Evolutionary conservation across 495 filamentous ascomycete species (phyloP), one percentile per base, ranked within the genome.

Genomic region (Penicillium dipodomyicola): DNA sequence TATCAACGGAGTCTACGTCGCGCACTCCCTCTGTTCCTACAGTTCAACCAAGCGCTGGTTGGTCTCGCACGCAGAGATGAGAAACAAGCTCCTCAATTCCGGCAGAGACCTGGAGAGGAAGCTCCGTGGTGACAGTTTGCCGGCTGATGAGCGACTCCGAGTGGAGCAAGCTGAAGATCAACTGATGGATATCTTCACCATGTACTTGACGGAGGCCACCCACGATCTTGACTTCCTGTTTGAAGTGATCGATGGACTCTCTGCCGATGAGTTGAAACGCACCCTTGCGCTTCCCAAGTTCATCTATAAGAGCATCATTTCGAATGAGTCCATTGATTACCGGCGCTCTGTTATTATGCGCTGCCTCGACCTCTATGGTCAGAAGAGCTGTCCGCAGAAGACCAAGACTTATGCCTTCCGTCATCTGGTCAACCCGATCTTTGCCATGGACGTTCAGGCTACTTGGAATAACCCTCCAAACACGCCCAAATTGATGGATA

Each of bases 371-470:
- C 78, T 95, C 2, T 98, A 96, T 67, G 85, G 89, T 27, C 83
- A 85, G 23, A 87, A 86, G 50, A 82, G 77, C 44, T 87, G 88
- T 11, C 84, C 87, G 0, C 92, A 97, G 68, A 89, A 87, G 76
- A 89, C 87, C 39, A 97, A 97, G 70, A 92, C 91, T 29, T 99
- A 96, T 68, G 82, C 91, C 9, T 91, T 97, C 64, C 90, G 88
- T 59, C 83, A 96, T 62, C 78, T 99, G 23, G 90, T 97, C 49
- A 99, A 99, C 66, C 94, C 95, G 0, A 95, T 97, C 41, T 84
- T 99, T 45, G 93, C 94, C 3, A 96, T 95, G 91, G 95, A 99
- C 71, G 87, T 96, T 44, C 90, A 90, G 82, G 56, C 55, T n/a
- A 72, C 72, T 1, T 76, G 75, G 70, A 79, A 81, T 47, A 77